Evolutionary conservation across 2,329 filamentous ascomycete genomes (phyloP).

Genomic region (Calonectria pseudoreteaudii): DNA sequence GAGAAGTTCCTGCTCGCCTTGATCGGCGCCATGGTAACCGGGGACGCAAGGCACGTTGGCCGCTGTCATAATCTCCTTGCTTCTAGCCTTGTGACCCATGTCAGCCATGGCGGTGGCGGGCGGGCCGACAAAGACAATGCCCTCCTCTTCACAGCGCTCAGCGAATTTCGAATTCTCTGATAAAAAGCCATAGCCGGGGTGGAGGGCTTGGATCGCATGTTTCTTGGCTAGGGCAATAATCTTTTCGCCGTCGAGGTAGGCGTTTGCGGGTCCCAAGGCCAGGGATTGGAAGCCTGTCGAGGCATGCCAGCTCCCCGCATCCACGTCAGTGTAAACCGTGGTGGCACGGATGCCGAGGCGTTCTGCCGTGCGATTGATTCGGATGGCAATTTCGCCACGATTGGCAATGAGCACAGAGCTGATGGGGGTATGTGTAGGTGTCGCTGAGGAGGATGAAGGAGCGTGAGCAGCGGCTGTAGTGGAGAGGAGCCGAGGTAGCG

Average conservation of each 20-base stretch:
- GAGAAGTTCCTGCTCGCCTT: constrained; percentile 72
- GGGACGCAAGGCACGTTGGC: constrained; percentile 98
- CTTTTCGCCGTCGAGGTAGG: constrained; percentile 92
- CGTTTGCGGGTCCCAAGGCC: constrained; percentile 83
- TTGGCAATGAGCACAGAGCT: constrained; percentile 95
- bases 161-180: constrained; percentile 96
- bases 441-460: constrained; percentile 46
- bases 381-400: constrained; percentile 94
- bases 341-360: constrained; percentile 92
- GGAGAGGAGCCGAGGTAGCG: constrained; percentile 54
- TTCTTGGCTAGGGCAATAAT: constrained; percentile 91
- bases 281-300: constrained; percentile 85
- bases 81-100: constrained; percentile 94
- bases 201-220: constrained; percentile 89
- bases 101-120: constrained; percentile 84
- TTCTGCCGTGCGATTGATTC: constrained; percentile 89
- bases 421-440: constrained; percentile 61
- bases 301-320: constrained; percentile 89
- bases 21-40: constrained; percentile 91
- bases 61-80: constrained; percentile 95
- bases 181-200: constrained; percentile 96
- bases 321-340: constrained; percentile 94
- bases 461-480: constrained; percentile 48
- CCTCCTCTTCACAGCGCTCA: constrained; percentile 86
- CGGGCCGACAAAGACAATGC: constrained; percentile 93